These are phyloP conservation scores for Diaporthe nobilis DNA, from an alignment of 2,329 filamentous ascomycete genomes.

Conservation along the genomic window DNA sequence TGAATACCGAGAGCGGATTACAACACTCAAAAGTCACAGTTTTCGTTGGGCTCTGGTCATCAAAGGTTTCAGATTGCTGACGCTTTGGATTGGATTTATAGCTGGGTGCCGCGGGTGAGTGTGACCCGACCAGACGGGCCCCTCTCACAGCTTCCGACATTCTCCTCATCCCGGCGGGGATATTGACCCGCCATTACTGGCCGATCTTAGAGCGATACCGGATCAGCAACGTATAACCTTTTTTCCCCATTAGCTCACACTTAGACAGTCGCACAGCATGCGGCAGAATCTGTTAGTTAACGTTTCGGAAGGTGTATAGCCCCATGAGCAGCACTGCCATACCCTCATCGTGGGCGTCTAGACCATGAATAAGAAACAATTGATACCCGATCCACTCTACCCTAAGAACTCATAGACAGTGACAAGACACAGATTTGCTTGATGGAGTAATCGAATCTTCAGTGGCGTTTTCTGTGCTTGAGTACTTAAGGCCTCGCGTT, in stretches of 20 bases:
- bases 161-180: conserved; percentile 20
- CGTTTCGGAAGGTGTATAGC: too few relatives aligned
- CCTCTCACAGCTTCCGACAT: conserved; percentile 6
- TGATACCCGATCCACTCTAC: too few relatives aligned
- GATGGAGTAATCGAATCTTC: background rate
- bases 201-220: conserved; percentile 18
- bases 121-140: conserved; percentile 19
- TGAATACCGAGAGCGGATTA: background rate
- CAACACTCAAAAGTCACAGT: background rate
- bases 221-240: background rate
- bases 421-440: background rate
- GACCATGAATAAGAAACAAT: too few relatives aligned
- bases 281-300: background rate
- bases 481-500: background rate
- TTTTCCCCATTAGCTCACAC: background rate
- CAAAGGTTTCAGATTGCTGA: background rate
- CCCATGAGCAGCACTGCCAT: background rate
- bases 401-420: too few relatives aligned
- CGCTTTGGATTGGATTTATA: background rate
- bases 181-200: conserved; percentile 1
- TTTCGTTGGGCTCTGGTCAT: background rate
- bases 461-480: background rate
- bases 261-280: background rate
- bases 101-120: background rate
- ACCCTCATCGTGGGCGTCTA: background rate